phyloP scores from a whole-genome alignment of 2,329 filamentous ascomycete species.

The Lecanicillium sp. region DNA sequence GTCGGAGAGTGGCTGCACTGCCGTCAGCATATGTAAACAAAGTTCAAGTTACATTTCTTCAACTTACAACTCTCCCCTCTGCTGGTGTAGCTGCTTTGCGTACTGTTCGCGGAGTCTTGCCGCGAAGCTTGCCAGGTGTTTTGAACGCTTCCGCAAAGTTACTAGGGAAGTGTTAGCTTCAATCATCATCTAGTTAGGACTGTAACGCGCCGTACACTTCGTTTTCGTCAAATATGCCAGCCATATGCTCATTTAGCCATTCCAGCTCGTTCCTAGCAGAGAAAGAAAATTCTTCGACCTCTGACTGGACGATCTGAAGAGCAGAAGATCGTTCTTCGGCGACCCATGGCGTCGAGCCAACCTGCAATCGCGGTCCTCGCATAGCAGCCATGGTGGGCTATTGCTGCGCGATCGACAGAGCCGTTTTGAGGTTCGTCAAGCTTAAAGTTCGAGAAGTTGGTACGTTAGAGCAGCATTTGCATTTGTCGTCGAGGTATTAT shows the following conservation, averaged over 20 bases:
- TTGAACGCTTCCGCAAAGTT: constrained; percentile 96
- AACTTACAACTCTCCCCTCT: constrained; percentile 56
- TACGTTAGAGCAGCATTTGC: no score
- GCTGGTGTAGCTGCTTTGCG: constrained; percentile 46
- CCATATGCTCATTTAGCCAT: constrained; percentile 99
- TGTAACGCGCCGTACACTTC: constrained; percentile 63
- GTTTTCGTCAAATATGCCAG: constrained; percentile 79
- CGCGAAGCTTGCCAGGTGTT: constrained; percentile 74
- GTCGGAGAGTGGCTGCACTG: constrained; percentile 47
- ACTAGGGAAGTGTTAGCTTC: constrained; percentile 42
- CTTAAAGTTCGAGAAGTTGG: no score
- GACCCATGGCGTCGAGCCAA: constrained; percentile 82
- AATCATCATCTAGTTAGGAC: no score
- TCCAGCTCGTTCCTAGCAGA: constrained; percentile 90
- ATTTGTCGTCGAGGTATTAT: no score
- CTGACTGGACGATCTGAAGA: constrained; percentile 64
- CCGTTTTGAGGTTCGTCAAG: no score
- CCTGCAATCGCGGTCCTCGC: constrained; percentile 53
- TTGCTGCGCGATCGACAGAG: constrained; percentile 2
- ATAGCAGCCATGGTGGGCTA: constrained; percentile 30
- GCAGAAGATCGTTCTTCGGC: constrained; percentile 74
- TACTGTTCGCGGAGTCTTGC: constrained; percentile 68
- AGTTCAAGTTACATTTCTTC: background rate
- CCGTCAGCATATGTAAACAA: constrained; percentile 16
- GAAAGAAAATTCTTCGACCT: constrained; percentile 88